These are phyloP conservation scores for Coccomyxa subellipsoidea DNA, from an alignment of 163 green algal species.

Conservation along the genomic window DNA sequence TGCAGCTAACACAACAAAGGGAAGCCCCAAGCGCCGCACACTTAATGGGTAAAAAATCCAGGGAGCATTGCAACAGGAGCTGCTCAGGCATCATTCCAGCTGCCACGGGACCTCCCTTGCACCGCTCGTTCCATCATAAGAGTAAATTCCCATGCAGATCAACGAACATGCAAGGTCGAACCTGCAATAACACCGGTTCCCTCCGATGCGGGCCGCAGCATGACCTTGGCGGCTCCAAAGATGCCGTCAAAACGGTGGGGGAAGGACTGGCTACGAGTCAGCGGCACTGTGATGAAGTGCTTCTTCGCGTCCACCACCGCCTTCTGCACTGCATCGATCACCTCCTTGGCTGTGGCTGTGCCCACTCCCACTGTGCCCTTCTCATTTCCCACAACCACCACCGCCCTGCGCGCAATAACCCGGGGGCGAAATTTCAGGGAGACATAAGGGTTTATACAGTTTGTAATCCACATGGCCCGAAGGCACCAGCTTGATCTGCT, in stretches of 20 bases:
- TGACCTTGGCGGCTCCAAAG: conserved; percentile 77
- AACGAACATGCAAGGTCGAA: neutral
- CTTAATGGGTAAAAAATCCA: too few species aligned
- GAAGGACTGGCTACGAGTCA: conserved; percentile 73
- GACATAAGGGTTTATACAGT: too few species aligned
- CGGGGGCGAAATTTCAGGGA: too few species aligned
- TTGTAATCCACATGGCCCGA: too few species aligned
- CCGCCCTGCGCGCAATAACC: conserved; percentile 29
- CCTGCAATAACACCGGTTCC: conserved; percentile 71
- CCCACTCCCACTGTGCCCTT: conserved; percentile 84
- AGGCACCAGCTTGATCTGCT: too few species aligned
- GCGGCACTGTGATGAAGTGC: conserved; percentile 60
- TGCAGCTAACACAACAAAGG: too few species aligned
- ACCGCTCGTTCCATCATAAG: too few species aligned
- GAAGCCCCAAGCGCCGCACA: too few species aligned
- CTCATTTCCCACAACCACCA: conserved; percentile 84
- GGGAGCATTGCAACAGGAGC: too few species aligned
- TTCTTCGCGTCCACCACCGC: conserved; percentile 73
- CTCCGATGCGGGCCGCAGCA: conserved; percentile 84
- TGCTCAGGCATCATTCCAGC: too few species aligned
- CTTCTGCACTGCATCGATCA: conserved; percentile 74
- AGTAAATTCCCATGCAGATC: too few species aligned
- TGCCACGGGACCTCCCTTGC: too few species aligned
- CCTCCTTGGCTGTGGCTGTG: conserved; percentile 81
- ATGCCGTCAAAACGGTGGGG: conserved; percentile 82